A percentile compares a stretch with the other conserved stretches of the same genome.
Evolutionary conservation across 176 grass and related monocot species (phyloP).

Genomic region (Carex scoparia): DNA sequence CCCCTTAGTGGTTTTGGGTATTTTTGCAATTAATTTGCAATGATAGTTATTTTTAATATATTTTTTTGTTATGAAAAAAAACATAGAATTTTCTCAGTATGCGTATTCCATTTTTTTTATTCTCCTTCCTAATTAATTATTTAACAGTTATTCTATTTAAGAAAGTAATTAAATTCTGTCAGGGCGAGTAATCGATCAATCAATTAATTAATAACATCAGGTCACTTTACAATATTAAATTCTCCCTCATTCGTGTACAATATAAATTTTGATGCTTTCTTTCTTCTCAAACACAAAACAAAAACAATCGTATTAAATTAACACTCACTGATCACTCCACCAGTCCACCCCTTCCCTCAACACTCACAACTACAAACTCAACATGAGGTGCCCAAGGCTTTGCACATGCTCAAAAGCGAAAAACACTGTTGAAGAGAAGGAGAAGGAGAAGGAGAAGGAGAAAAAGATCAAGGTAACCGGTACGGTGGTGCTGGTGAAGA

Average conservation of each 20-base stretch:
- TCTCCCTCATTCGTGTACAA: too few species aligned
- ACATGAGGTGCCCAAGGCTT: background rate
- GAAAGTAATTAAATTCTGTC: background rate
- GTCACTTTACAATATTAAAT: constrained; percentile 5
- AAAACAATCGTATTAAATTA: background rate
- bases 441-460: background rate
- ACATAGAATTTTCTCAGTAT: background rate
- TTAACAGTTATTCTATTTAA: background rate
- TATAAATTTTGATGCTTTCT: background rate
- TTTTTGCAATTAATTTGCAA: too few species aligned
- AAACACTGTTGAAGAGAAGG: background rate
- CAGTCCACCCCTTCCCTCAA: background rate
- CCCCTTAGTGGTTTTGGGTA: too few species aligned
- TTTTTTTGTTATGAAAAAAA: background rate
- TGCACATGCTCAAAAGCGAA: background rate
- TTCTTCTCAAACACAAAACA: background rate
- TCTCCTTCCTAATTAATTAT: background rate
- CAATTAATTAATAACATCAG: background rate
- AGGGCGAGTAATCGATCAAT: background rate
- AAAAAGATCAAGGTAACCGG: constrained; percentile 11
- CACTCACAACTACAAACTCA: background rate
- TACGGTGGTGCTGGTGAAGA: constrained; percentile 10
- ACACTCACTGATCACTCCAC: background rate
- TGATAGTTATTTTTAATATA: background rate
- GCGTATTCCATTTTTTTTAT: background rate